These are phyloP conservation scores for Chalciporus chontae DNA, from an alignment of 768 basidiomycete genomes.

Conservation along the genomic window DNA sequence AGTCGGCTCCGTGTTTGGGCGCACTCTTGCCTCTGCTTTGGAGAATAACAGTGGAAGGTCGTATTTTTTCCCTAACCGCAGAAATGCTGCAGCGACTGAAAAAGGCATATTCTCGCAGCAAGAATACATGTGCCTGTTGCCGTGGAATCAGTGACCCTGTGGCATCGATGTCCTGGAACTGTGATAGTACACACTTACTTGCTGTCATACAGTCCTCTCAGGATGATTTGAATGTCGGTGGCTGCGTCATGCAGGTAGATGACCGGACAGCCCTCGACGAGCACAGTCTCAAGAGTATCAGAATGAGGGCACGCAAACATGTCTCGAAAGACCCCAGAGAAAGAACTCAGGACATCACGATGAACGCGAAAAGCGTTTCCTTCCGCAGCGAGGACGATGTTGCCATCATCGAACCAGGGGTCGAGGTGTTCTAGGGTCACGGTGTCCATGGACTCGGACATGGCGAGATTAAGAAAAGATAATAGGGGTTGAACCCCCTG, in stretches of 20 bases:
- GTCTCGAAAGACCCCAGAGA: constrained; percentile 19
- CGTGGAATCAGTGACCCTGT: not conserved
- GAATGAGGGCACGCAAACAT: constrained; percentile 7
- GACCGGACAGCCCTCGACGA: constrained; percentile 21
- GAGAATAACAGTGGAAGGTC: constrained; percentile 2
- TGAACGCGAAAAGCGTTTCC: constrained; percentile 6
- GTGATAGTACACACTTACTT: not conserved
- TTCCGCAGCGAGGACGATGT: constrained; percentile 3
- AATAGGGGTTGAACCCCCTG: too few relatives aligned
- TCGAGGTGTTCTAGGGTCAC: not conserved
- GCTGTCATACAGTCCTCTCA: constrained; percentile 16
- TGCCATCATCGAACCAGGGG: constrained; percentile 7
- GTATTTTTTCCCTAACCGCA: constrained; percentile 21
- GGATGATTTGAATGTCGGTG: constrained; percentile 10
- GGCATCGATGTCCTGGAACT: too few relatives aligned
- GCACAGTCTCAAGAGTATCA: not conserved
- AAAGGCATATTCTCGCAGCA: not conserved
- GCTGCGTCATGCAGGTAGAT: constrained; percentile 14
- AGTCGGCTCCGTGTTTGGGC: not conserved
- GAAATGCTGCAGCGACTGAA: not conserved
- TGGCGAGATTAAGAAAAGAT: too few relatives aligned
- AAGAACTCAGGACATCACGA: constrained; percentile 14
- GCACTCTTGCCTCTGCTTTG: constrained; percentile 9
- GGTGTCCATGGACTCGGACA: too few relatives aligned
- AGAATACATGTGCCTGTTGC: not conserved